Base-by-base conservation (phyloP, 2,329 filamentous ascomycete genomes). In the Pseudonectria buxi region DNA sequence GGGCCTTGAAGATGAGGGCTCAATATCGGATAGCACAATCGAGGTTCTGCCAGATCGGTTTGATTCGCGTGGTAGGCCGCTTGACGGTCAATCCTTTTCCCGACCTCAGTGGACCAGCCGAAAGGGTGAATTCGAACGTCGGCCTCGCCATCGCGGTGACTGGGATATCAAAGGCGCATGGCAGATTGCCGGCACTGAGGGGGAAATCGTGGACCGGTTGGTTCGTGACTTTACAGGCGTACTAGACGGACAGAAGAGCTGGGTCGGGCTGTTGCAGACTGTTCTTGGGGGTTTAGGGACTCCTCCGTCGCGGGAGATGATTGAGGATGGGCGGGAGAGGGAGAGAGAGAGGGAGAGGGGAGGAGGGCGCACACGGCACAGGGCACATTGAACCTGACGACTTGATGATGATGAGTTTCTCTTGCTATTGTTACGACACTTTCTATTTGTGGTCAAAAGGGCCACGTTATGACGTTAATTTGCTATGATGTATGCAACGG, bases 21-120 rank as follows among this genome's bases (percentile, higher is more conserved):
- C 41, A 3, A 41, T 44, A 13, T 56, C 55, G 2, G 59, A 63
- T 13, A 55, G 61, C 4, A 56, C 63, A 1, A 51, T 72, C 2
- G 69, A 73, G 42, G 43, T 58, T 3, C 49, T 74, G 0, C 70
- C 70, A 0, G 64, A 67, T 33, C 63, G 70, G 1, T 74, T 74
- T 32, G 68, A 74, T 40, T 36, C 49, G 1, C 46, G 64, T 2
- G 70, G 71, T 2, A 58, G 53, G 10, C 67, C 62, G 1, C 46
- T 74, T 2, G 56, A 62, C 30, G 45, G 44, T 7, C 44, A 41
- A 5, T 39, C 43, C 7, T 26, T 30, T 3, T 39, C 34, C 6
- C 39, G 36, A 6, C 37, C 33, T 47, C 41, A 50, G 3, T 58
- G 57, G 59, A 61, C 61, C 2, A 55, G 54, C 4, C 58, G 68